phyloP scores from a whole-genome alignment of 345 rosid genomes.

The Crucihimalaya himalaica region DNA sequence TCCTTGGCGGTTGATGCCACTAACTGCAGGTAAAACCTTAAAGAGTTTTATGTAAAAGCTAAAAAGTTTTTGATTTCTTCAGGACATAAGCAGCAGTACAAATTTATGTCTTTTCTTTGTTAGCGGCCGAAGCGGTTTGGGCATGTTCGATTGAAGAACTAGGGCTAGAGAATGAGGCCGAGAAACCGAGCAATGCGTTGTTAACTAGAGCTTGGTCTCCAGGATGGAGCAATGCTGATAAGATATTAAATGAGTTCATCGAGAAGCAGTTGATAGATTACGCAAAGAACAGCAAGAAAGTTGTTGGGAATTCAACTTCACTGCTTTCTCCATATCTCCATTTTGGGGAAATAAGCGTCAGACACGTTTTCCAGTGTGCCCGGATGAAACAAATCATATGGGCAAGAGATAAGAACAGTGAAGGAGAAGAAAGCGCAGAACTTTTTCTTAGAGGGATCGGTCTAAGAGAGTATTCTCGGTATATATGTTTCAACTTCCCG shows the following conservation, averaged over 20 bases:
- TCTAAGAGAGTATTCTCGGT: conserved; percentile 87
- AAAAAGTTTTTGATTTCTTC: not conserved
- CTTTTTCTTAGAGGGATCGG: conserved; percentile 81
- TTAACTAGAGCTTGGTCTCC: conserved; percentile 93
- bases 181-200: conserved; percentile 81
- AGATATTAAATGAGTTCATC: conserved; percentile 61
- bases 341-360: conserved; percentile 88
- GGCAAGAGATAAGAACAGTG: conserved; percentile 63
- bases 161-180: conserved; percentile 80
- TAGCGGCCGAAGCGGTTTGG: conserved; percentile 50
- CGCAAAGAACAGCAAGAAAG: conserved; percentile 58
- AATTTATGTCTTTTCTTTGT: not conserved
- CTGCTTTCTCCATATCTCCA: conserved; percentile 91
- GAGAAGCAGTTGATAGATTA: conserved; percentile 64
- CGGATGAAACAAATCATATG: conserved; percentile 74
- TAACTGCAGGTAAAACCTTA: conserved; percentile 54
- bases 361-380: conserved; percentile 71
- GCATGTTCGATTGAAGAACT: conserved; percentile 69
- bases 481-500: conserved; percentile 91
- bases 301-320: conserved; percentile 67
- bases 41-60: not conserved
- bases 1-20: conserved; percentile 65
- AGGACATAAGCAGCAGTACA: not conserved
- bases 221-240: conserved; percentile 90
- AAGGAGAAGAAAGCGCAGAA: conserved; percentile 61